These are phyloP conservation scores for Chlamydomonas eustigma DNA, from an alignment of 139 green algal genomes.

Conservation along the genomic window DNA sequence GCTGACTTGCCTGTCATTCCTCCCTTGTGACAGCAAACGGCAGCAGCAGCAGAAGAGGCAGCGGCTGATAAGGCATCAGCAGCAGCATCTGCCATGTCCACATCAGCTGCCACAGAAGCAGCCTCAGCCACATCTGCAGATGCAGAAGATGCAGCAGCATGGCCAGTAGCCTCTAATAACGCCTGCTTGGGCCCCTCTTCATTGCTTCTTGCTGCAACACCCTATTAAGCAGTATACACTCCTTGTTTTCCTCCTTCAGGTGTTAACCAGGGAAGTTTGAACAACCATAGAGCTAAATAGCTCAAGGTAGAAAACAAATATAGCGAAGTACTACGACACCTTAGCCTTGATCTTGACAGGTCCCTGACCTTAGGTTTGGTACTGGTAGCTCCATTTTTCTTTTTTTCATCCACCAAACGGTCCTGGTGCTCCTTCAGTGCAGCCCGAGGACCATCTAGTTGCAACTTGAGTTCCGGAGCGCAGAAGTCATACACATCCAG, in stretches of 20 bases:
- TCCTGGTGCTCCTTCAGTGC: slow-evolving; percentile 46
- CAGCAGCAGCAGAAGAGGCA: slow-evolving; percentile 12
- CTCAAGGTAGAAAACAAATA: no score
- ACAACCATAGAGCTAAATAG: no score
- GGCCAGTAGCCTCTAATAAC: not conserved
- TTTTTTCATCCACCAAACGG: slow-evolving; percentile 23
- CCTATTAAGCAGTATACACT: no score
- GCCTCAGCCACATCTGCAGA: not conserved
- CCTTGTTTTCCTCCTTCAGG: no score
- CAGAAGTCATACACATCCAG: slow-evolving; percentile 96
- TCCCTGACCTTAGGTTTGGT: no score
- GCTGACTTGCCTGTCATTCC: not conserved
- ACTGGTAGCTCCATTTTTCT: no score
- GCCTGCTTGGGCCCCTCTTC: no score
- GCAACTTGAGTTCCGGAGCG: slow-evolving; percentile 67
- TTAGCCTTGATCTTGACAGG: no score
- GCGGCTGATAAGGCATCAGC: not conserved
- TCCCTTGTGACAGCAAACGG: not conserved
- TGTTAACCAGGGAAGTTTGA: no score
- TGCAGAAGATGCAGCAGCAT: not conserved
- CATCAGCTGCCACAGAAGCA: slow-evolving; percentile 27
- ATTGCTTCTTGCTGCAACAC: no score
- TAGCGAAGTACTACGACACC: no score
- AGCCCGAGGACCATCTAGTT: slow-evolving; percentile 70
- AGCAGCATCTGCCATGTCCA: slow-evolving; percentile 59